Evolutionary conservation across 1,139 yeast species (phyloP).

Genomic region (Geotrichum aggregatum): DNA sequence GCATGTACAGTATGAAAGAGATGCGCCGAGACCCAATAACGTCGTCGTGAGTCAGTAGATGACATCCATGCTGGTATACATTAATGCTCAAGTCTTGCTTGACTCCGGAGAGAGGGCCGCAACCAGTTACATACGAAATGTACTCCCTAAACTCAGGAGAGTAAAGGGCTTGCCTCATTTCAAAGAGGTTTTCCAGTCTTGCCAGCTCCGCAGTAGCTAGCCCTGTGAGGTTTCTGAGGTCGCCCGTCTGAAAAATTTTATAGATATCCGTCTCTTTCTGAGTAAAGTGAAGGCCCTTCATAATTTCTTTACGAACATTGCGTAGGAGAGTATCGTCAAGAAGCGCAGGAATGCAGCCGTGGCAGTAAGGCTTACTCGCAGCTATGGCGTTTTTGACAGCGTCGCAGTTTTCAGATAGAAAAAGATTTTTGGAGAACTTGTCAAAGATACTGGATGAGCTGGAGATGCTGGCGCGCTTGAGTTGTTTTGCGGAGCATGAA

Average conservation of each 20-base stretch:
- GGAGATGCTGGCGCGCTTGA: background rate
- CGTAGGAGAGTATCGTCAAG: conserved; percentile 73
- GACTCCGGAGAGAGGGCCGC: conserved; percentile 83
- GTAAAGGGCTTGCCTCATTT: conserved; percentile 80
- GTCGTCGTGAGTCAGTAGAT: conserved; percentile 94
- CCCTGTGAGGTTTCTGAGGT: conserved; percentile 87
- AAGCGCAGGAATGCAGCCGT: conserved; percentile 77
- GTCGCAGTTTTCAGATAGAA: conserved; percentile 8
- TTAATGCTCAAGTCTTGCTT: conserved; percentile 92
- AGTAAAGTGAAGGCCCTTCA: conserved; percentile 80
- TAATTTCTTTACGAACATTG: conserved; percentile 77
- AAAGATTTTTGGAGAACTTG: conserved; percentile 15
- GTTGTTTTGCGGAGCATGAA: background rate
- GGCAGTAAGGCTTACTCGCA: conserved; percentile 70
- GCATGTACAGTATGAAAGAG: conserved; percentile 84
- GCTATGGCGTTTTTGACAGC: conserved; percentile 29
- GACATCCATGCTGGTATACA: conserved; percentile 89
- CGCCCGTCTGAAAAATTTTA: conserved; percentile 92
- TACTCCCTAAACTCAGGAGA: conserved; percentile 79
- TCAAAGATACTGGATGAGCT: background rate
- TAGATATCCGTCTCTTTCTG: conserved; percentile 96
- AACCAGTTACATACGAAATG: conserved; percentile 72
- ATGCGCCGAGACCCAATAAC: conserved; percentile 94
- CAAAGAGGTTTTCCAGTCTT: conserved; percentile 67
- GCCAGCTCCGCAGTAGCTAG: conserved; percentile 70